These are phyloP conservation scores for Diaporthe ampelina DNA, from an alignment of 2,329 filamentous ascomycete genomes.

Conservation along the genomic window DNA sequence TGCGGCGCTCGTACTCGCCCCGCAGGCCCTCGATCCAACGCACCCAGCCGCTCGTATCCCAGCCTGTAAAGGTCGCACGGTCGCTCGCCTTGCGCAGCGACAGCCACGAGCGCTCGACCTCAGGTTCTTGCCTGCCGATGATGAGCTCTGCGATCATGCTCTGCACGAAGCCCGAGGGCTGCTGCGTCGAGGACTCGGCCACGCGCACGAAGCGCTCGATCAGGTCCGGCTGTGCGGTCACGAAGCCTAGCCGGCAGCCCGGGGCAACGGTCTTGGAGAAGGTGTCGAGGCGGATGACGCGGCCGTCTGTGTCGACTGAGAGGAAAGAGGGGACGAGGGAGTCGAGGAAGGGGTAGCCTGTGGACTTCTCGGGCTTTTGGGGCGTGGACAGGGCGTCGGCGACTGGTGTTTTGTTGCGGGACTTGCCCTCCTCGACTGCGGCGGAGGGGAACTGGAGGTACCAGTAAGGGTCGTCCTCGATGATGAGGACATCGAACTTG, in stretches of 20 bases:
- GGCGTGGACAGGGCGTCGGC: constrained; percentile 50
- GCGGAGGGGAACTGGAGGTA: constrained; percentile 90
- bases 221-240: constrained; percentile 85
- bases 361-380: constrained; percentile 54
- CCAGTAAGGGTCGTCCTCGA: constrained; percentile 98
- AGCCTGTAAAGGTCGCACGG: constrained; percentile 67
- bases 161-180: constrained; percentile 92
- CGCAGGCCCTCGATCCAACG: constrained; percentile 90
- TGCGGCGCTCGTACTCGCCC: constrained; percentile 86
- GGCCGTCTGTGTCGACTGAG: constrained; percentile 84
- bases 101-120: constrained; percentile 58
- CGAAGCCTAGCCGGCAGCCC: constrained; percentile 90
- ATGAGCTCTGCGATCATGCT: constrained; percentile 83
- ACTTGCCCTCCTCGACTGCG: constrained; percentile 63
- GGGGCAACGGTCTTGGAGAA: constrained; percentile 95
- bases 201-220: constrained; percentile 82
- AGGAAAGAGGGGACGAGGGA: constrained; percentile 87
- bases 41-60: constrained; percentile 89
- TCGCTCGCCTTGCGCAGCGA: constrained; percentile 62
- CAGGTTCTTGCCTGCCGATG: constrained; percentile 75
- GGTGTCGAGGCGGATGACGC: constrained; percentile 90
- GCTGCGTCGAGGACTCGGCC: constrained; percentile 83
- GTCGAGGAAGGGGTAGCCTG: constrained; percentile 85
- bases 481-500: constrained; percentile 88
- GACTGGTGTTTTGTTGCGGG: constrained; percentile 53